Conservation (phyloP, 768 basidiomycete genomes). For the Megacollybia marginata region DNA sequence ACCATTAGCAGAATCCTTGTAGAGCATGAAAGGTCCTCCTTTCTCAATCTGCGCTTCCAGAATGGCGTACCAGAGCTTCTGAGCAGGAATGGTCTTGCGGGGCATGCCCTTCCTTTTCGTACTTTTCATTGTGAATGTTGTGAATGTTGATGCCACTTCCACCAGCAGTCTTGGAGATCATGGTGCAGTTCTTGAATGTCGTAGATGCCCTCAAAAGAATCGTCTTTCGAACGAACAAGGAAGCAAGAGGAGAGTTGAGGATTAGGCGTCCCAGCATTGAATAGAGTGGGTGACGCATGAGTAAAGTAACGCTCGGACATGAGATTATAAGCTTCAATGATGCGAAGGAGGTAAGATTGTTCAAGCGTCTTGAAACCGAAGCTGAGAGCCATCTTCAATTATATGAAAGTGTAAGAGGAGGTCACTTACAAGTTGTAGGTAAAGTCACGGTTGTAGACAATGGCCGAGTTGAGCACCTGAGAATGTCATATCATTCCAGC, state of each 20-base stretch:
- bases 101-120: conserved; percentile 85
- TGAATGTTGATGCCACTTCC: conserved; percentile 96
- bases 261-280: conserved; percentile 95
- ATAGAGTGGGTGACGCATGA: conserved; percentile 94
- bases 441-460: not conserved
- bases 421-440: not conserved
- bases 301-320: conserved; percentile 99
- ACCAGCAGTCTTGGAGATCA: conserved; percentile 99
- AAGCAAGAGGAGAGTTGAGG: conserved; percentile 97
- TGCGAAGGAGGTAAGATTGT: conserved; percentile 90
- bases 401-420: conserved; percentile 15
- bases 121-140: conserved; percentile 84
- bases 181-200: conserved; percentile 98
- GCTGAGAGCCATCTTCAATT: conserved; percentile 26
- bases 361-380: conserved; percentile 99
- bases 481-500: conserved; percentile 80
- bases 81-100: conserved; percentile 81
- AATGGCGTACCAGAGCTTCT: conserved; percentile 97
- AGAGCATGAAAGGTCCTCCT: conserved; percentile 74
- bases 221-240: conserved; percentile 98
- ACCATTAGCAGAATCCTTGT: conserved; percentile 75
- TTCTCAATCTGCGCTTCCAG: conserved; percentile 78
- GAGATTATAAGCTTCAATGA: conserved; percentile 86
- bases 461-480: conserved; percentile 63
- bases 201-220: conserved; percentile 99